Evolutionary conservation across 441 rosid genomes (phyloP).

Genomic region (Populus tomentosa): DNA sequence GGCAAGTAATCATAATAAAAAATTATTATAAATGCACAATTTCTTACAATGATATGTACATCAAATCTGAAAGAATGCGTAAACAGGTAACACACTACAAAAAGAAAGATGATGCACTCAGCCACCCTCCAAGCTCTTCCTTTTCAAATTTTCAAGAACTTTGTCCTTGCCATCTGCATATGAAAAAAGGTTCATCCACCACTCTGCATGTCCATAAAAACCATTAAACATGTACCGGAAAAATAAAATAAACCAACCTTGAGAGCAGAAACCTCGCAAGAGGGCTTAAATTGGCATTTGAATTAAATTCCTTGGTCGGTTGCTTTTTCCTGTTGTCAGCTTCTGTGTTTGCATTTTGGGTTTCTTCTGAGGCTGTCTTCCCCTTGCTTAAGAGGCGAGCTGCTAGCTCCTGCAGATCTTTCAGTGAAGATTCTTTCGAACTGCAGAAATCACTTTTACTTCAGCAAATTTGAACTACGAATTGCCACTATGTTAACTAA

Average conservation of each 20-base stretch:
- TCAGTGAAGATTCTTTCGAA: conserved; percentile 73
- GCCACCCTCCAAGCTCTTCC: conserved; percentile 18
- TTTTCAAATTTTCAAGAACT: conserved; percentile 30
- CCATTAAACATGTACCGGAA: too few species aligned
- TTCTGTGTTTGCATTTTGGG: conserved; percentile 33
- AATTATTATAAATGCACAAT: conserved; percentile 14
- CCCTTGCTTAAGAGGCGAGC: conserved; percentile 45
- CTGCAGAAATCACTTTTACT: conserved; percentile 40
- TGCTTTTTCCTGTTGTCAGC: conserved; percentile 61
- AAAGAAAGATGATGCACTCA: conserved; percentile 15
- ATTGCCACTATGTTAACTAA: not conserved
- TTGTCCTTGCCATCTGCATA: conserved; percentile 86
- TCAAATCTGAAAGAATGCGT: conserved; percentile 45
- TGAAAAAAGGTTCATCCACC: not conserved
- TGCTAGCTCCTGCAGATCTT: conserved; percentile 70
- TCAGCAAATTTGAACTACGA: conserved; percentile 16
- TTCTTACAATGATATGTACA: conserved; percentile 52
- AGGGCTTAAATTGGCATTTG: conserved; percentile 77
- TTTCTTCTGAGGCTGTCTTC: conserved; percentile 36
- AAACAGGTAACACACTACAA: conserved; percentile 27
- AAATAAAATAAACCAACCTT: conserved; percentile 45
- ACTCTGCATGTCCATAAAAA: not conserved
- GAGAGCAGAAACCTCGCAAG: conserved; percentile 94
- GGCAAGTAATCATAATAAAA: conserved; percentile 25
- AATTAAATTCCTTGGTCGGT: conserved; percentile 57